Conservation (phyloP, 2,329 filamentous ascomycete species). For the Phyllosticta citriasiana region DNA sequence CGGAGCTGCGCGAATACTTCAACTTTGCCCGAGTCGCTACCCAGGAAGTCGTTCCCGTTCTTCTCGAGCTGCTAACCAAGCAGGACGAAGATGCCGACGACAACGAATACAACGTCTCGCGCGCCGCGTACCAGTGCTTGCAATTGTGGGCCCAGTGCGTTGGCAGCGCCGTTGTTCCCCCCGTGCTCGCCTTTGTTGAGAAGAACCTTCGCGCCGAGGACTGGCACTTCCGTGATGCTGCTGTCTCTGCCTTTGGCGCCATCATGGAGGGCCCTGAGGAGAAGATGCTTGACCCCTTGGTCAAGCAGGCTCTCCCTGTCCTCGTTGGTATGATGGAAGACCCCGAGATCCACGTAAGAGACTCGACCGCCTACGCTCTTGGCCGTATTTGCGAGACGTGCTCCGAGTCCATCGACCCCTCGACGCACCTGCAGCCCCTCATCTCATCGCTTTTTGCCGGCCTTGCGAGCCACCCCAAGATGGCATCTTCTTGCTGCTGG, state of each 20-base stretch:
- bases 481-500: conserved; percentile 98
- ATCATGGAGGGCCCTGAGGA: conserved; percentile 99
- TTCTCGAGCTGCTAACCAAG: conserved; percentile 81
- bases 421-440: conserved; percentile 70
- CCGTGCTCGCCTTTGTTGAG: conserved; percentile 87
- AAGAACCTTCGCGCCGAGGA: conserved; percentile 79
- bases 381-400: conserved; percentile 93
- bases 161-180: conserved; percentile 69
- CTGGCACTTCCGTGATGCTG: conserved; percentile 91
- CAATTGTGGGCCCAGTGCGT: conserved; percentile 93
- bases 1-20: conserved; percentile 84
- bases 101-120: conserved; percentile 94
- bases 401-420: conserved; percentile 81
- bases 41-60: conserved; percentile 84
- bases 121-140: conserved; percentile 91
- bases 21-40: conserved; percentile 92
- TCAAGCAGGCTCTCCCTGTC: conserved; percentile 89
- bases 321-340: conserved; percentile 92
- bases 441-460: conserved; percentile 86
- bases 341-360: conserved; percentile 76
- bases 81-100: conserved; percentile 96
- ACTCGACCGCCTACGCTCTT: conserved; percentile 91
- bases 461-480: conserved; percentile 84
- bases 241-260: conserved; percentile 92
- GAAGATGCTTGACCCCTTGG: conserved; percentile 80